Base-by-base conservation (phyloP, 257 asterid genomes). In the Ocimum tenuiflorum region DNA sequence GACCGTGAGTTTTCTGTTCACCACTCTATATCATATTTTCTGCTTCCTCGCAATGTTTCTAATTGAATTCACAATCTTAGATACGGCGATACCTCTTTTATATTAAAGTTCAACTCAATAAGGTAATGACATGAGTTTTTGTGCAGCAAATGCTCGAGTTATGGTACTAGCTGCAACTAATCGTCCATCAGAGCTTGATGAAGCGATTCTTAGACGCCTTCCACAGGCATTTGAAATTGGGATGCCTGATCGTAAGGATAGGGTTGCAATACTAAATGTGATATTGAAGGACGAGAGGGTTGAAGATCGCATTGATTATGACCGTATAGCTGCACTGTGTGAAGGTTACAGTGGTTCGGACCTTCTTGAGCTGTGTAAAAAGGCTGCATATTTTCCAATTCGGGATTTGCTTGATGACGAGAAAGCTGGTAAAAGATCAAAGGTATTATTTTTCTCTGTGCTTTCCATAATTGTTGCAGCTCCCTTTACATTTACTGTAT, bases 141-240 rank as follows among this genome's bases (percentile, higher is more conserved):
- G n/a, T 57, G 75, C 75, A 88, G 96, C 83, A 50, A 68, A 82
- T 76, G 95, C 97, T 69, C 81, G 83, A 48, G 95, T 88, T 41
- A 88, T 86, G 96, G 97, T 91, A 47, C 95, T 91, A 5, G 96
- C 96, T 64, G 97, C 97, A 0, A 88, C 97, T 57, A 91, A 91
- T 77, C 95, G 94, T 35, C 97, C 97, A 53, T 91, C 95, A n/a
- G 96, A 91, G 76, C 97, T 91, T 50, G 97, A 91, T 76, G 97
- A 88, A 71, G 96, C 97, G 65, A 91, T 91, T 73, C 95, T 88
- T 53, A 80, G 96, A 19, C 96, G 96, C 43, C 88, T 91, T 73
- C 95, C 97, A 38, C 97, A 84, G 83, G 79, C 95, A 57, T 91
- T 91, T 71, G 94, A 91, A 81, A 83, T 91, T 41, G 96, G 96